Percentiles rank a stretch among this genome's conserved stretches.
Evolutionary conservation across 805 yeast species (phyloP).

Genomic region (Candida stauntonica): DNA sequence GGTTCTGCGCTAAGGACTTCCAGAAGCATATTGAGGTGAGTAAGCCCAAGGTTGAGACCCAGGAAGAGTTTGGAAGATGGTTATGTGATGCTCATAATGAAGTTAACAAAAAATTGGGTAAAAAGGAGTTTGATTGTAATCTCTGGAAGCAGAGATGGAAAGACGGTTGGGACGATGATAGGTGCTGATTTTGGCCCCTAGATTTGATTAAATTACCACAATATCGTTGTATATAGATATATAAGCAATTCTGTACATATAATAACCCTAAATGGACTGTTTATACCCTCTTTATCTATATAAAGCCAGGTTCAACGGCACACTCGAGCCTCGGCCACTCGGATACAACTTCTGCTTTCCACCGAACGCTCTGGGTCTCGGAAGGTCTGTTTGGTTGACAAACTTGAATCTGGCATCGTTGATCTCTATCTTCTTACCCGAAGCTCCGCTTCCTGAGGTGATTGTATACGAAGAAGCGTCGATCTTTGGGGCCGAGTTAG

Average conservation of each 20-base stretch:
- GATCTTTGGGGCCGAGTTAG: slow-evolving; percentile 19
- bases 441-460: slow-evolving; percentile 22
- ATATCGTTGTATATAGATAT: not conserved
- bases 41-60: slow-evolving; percentile 53
- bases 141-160: slow-evolving; percentile 94
- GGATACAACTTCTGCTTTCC: slow-evolving; percentile 80
- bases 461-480: slow-evolving; percentile 27
- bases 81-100: slow-evolving; percentile 92
- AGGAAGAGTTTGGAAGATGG: slow-evolving; percentile 86
- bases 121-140: slow-evolving; percentile 79
- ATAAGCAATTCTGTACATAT: not conserved
- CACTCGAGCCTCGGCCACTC: slow-evolving; percentile 79
- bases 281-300: slow-evolving; percentile 5
- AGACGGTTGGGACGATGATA: slow-evolving; percentile 73
- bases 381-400: slow-evolving; percentile 60
- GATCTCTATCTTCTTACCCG: slow-evolving; percentile 38
- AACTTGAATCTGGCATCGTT: slow-evolving; percentile 26
- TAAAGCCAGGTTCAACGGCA: slow-evolving; percentile 14
- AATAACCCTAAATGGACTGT: not conserved
- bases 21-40: slow-evolving; percentile 48
- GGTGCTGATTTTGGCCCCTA: slow-evolving; percentile 3
- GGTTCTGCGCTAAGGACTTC: slow-evolving; percentile 89
- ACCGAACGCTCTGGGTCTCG: slow-evolving; percentile 80
- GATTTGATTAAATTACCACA: too few relatives aligned
- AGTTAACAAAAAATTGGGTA: slow-evolving; percentile 84